Percentiles rank a stretch among this genome's conserved stretches.
Evolutionary conservation across 2,329 filamentous ascomycete genomes (phyloP).

Genomic region (Fusarium coffeatum): DNA sequence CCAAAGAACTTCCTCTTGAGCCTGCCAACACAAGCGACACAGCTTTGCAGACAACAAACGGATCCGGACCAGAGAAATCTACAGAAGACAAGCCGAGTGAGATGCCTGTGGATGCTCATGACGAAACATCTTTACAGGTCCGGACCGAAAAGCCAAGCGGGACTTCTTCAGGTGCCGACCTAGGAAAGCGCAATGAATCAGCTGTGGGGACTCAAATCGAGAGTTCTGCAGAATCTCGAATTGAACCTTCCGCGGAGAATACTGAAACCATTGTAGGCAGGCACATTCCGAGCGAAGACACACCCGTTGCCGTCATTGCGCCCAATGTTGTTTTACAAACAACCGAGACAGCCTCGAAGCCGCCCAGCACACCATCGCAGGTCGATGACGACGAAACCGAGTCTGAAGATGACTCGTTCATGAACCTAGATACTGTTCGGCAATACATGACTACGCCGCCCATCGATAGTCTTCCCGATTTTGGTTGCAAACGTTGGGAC

Average conservation of each 20-base stretch:
- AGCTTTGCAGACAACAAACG: not conserved
- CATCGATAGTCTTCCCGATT: constrained; percentile 64
- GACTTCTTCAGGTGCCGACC: not conserved
- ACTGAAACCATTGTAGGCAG: not conserved
- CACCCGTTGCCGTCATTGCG: constrained; percentile 9
- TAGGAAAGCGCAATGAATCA: constrained; percentile 3
- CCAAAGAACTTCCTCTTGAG: constrained; percentile 8
- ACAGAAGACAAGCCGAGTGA: constrained; percentile 6
- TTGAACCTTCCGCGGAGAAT: constrained; percentile 3
- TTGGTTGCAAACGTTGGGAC: constrained; percentile 60
- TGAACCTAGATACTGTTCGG: constrained; percentile 62
- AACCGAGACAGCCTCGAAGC: constrained; percentile 49
- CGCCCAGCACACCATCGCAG: constrained; percentile 61
- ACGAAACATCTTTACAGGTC: not conserved
- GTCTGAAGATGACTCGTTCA: constrained; percentile 64
- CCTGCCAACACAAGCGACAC: constrained; percentile 6
- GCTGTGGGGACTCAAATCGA: not conserved
- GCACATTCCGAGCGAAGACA: constrained; percentile 1
- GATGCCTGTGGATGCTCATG: not conserved
- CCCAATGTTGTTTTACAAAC: constrained; percentile 43
- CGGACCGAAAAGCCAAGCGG: not conserved
- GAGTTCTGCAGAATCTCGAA: not conserved
- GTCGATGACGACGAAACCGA: constrained; percentile 66
- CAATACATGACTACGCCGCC: constrained; percentile 67
- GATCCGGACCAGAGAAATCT: not conserved